These are phyloP conservation scores for Globisporangium nunn DNA, from an alignment of 352 stramenopile genomes.

Conservation along the genomic window DNA sequence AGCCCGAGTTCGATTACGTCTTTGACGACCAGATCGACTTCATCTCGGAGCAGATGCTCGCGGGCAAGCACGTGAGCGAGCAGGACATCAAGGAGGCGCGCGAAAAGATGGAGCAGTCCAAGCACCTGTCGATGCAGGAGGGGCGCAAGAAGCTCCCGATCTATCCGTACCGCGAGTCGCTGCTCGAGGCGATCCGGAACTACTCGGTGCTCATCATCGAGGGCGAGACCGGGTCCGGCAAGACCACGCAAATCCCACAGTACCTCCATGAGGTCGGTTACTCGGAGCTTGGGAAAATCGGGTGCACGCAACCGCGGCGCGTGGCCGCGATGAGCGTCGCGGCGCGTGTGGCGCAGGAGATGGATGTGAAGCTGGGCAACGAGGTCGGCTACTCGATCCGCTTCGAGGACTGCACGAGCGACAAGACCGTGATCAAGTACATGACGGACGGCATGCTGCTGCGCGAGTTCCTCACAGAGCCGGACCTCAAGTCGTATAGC, in stretches of 20 bases:
- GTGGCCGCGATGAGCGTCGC: constrained; percentile 99
- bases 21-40: constrained; percentile 99
- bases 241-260: constrained; percentile 99
- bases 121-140: constrained; percentile 94
- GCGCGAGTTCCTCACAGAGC: constrained; percentile 97
- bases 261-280: constrained; percentile 97
- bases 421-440: constrained; percentile 97
- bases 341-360: constrained; percentile 97
- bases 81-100: constrained; percentile 65
- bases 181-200: constrained; percentile 96
- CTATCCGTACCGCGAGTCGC: constrained; percentile 96
- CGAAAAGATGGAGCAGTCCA: constrained; percentile 65
- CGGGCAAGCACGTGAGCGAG: constrained; percentile 79
- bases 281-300: constrained; percentile 94
- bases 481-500: constrained; percentile 94
- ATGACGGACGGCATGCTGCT: constrained; percentile 99
- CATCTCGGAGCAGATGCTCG: constrained; percentile 89
- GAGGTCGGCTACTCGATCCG: constrained; percentile 99
- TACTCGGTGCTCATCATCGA: constrained; percentile 85
- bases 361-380: constrained; percentile 95
- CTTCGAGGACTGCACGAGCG: constrained; percentile 98
- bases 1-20: constrained; percentile 93
- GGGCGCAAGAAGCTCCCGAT: constrained; percentile 95
- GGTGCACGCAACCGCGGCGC: constrained; percentile 93
- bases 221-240: constrained; percentile 93